These are phyloP conservation scores for Astrothelium subdiscretum DNA, from an alignment of 495 filamentous ascomycete genomes.

Conservation along the genomic window DNA sequence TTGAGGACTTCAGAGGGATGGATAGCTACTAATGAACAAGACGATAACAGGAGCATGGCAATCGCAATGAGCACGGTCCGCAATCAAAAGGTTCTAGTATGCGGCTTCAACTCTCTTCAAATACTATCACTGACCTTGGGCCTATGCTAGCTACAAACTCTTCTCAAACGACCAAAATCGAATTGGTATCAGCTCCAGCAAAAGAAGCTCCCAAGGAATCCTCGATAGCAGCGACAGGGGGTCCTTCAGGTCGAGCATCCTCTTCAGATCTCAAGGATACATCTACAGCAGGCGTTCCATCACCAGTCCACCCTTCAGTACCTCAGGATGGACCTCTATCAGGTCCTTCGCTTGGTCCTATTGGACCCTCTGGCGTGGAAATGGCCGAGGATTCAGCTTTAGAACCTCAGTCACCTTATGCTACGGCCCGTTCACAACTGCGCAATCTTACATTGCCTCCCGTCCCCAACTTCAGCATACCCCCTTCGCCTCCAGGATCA, in stretches of 20 bases:
- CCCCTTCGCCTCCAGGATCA: constrained; percentile 70
- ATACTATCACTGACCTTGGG: not conserved
- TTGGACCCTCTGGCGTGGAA: constrained; percentile 22
- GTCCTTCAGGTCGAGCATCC: not conserved
- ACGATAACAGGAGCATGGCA: constrained; percentile 12
- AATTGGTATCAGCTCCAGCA: not conserved
- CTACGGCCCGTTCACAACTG: constrained; percentile 50
- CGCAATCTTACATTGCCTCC: constrained; percentile 81
- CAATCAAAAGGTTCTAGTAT: not conserved
- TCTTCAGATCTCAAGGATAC: constrained; percentile 1
- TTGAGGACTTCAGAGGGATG: constrained; percentile 8
- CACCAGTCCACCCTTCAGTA: not conserved
- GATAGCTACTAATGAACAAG: constrained; percentile 18
- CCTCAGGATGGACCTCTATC: constrained; percentile 5
- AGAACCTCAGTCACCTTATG: constrained; percentile 57
- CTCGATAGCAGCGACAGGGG: not conserved
- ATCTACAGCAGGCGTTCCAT: not conserved
- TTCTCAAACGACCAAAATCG: not conserved
- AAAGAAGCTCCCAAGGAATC: not conserved
- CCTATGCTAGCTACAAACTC: not conserved
- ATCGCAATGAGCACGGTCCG: not conserved
- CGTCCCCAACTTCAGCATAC: constrained; percentile 66
- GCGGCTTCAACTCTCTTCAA: not conserved
- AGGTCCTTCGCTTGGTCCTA: constrained; percentile 38
- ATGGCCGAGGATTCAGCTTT: constrained; percentile 13